These are phyloP conservation scores for Claviceps sp. DNA, from an alignment of 2,329 filamentous ascomycete genomes.

Conservation along the genomic window DNA sequence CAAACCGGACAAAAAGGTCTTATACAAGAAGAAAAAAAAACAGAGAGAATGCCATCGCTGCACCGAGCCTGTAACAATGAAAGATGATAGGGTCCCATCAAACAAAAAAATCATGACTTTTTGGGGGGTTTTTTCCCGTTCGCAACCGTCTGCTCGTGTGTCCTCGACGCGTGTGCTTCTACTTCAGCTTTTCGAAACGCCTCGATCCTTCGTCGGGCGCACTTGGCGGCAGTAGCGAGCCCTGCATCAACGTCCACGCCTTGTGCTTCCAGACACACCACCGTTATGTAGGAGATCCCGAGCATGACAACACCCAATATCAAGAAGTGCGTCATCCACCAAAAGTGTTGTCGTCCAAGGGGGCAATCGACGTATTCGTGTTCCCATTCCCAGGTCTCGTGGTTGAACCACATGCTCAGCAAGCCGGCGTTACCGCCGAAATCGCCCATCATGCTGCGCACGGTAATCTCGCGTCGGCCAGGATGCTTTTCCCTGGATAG, in stretches of 20 bases:
- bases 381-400: slow-evolving; percentile 58
- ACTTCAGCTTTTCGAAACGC: background rate
- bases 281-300: slow-evolving; percentile 13
- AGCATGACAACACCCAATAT: slow-evolving; percentile 37
- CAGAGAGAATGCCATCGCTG: background rate
- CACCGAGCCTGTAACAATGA: background rate
- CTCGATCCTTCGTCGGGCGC: slow-evolving; percentile 7
- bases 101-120: slow-evolving; percentile 8
- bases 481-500: slow-evolving; percentile 32
- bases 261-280: slow-evolving; percentile 12
- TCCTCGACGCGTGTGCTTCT: background rate
- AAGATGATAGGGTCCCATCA: no score
- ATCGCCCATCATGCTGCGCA: slow-evolving; percentile 96
- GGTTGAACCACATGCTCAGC: slow-evolving; percentile 80
- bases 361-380: slow-evolving; percentile 69
- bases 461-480: slow-evolving; percentile 75
- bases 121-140: slow-evolving; percentile 11
- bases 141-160: slow-evolving; percentile 1
- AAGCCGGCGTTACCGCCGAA: slow-evolving; percentile 87
- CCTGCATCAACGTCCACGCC: slow-evolving; percentile 24
- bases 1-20: background rate
- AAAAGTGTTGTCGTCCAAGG: slow-evolving; percentile 77
- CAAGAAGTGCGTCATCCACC: slow-evolving; percentile 80
- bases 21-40: slow-evolving; percentile 1
- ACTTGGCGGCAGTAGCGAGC: slow-evolving; percentile 11